phyloP scores from a whole-genome alignment of 2,329 filamentous ascomycete genomes.

The Sporothrix curviconia region DNA sequence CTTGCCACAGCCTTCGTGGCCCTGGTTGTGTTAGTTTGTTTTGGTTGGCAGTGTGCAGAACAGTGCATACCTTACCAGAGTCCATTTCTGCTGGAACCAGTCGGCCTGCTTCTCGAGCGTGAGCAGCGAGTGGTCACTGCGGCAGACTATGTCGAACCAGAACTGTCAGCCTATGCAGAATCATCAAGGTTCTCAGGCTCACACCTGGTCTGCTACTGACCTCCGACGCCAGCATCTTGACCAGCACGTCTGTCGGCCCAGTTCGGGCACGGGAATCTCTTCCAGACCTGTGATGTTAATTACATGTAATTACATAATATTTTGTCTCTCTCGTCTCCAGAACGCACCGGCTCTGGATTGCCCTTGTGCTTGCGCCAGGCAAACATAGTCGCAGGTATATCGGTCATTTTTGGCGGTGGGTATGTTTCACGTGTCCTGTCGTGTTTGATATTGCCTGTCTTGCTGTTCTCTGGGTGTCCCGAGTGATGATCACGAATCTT shows the following conservation, averaged over 20 bases:
- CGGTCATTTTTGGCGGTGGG: background rate
- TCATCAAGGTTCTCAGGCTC: no score
- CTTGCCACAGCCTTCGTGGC: conserved; percentile 5
- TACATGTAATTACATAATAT: no score
- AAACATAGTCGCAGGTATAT: conserved; percentile 3
- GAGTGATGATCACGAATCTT: no score
- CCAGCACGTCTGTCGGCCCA: conserved; percentile 34
- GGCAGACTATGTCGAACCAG: background rate
- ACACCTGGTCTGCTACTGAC: background rate
- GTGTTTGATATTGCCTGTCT: background rate
- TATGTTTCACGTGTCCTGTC: background rate
- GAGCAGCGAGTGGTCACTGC: conserved; percentile 5
- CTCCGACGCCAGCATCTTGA: conserved; percentile 21
- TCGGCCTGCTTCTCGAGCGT: conserved; percentile 8
- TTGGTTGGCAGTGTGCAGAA: no score
- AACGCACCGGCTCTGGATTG: conserved; percentile 1
- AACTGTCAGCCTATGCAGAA: no score
- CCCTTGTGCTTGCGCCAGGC: conserved; percentile 10
- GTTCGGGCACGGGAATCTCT: conserved; percentile 36
- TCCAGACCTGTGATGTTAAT: conserved; percentile 19
- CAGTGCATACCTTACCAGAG: background rate
- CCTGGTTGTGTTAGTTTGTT: background rate
- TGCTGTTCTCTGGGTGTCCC: no score
- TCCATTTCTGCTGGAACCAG: conserved; percentile 9
- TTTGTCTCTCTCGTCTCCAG: no score